Conservation (phyloP, 371 early-diverging fungal genomes). For the Mortierella sp. region DNA sequence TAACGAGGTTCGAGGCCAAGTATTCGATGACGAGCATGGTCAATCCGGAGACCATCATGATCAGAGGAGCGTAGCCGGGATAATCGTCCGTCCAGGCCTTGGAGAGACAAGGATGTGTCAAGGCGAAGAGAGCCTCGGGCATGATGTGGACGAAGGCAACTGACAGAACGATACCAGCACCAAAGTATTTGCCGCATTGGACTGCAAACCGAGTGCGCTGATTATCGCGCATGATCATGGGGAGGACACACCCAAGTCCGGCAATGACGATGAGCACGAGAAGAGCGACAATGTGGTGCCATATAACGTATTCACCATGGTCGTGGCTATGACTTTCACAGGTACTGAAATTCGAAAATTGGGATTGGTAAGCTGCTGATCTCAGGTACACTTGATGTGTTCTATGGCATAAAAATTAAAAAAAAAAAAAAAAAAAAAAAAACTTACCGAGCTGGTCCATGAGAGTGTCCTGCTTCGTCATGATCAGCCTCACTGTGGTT, state of each 20-base stretch:
- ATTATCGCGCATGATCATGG: slow-evolving; percentile 32
- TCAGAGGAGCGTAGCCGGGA: slow-evolving; percentile 60
- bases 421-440: neutral
- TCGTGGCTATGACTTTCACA: slow-evolving; percentile 31
- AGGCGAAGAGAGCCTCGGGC: slow-evolving; percentile 56
- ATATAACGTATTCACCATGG: slow-evolving; percentile 56
- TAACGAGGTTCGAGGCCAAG: slow-evolving; percentile 56
- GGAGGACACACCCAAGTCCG: slow-evolving; percentile 54
- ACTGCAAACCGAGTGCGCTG: slow-evolving; percentile 22
- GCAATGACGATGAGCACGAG: slow-evolving; percentile 62
- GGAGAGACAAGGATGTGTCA: slow-evolving; percentile 61
- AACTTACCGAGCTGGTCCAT: slow-evolving; percentile 48
- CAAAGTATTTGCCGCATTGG: slow-evolving; percentile 68
- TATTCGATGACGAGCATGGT: slow-evolving; percentile 67
- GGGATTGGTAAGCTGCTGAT: neutral
- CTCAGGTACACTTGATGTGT: neutral
- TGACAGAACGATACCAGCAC: slow-evolving; percentile 84
- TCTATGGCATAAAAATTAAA: too few species aligned
- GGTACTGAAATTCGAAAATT: slow-evolving; percentile 6
- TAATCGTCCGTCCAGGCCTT: slow-evolving; percentile 56
- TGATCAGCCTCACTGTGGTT: slow-evolving; percentile 32
- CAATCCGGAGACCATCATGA: slow-evolving; percentile 68
- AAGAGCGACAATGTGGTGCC: slow-evolving; percentile 70
- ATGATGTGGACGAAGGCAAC: slow-evolving; percentile 82
- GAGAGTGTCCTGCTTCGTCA: slow-evolving; percentile 36